A percentile compares a stretch with the other conserved stretches of the same genome.
Conservation (phyloP, 2,329 filamentous ascomycete genomes). For the Hypocreales sp. region DNA sequence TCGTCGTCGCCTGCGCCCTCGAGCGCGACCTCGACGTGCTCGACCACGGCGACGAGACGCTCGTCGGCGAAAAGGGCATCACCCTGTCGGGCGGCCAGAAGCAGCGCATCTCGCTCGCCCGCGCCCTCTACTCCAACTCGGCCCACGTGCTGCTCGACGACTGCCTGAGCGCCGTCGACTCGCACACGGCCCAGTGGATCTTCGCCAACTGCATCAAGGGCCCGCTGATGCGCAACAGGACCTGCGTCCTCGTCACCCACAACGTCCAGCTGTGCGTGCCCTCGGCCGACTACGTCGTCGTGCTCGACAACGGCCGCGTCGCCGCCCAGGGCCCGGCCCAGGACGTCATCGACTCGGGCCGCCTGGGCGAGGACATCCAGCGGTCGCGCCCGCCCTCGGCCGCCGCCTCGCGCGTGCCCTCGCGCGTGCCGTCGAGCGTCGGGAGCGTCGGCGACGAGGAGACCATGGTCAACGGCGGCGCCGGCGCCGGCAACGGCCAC, state of each 20-base stretch:
- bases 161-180: slow-evolving; percentile 90
- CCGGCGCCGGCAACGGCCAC: slow-evolving; percentile 28
- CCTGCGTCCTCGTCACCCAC: slow-evolving; percentile 91
- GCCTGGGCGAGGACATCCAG: slow-evolving; percentile 70
- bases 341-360: slow-evolving; percentile 73
- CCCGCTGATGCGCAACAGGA: slow-evolving; percentile 73
- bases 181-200: slow-evolving; percentile 96
- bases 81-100: slow-evolving; percentile 95
- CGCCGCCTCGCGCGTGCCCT: slow-evolving; percentile 57
- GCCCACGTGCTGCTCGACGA: slow-evolving; percentile 86
- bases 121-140: slow-evolving; percentile 91
- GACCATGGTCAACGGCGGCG: slow-evolving; percentile 34
- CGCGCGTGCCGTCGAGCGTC: slow-evolving; percentile 61
- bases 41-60: slow-evolving; percentile 79
- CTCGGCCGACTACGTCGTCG: slow-evolving; percentile 63
- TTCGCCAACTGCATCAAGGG: slow-evolving; percentile 87
- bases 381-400: slow-evolving; percentile 58
- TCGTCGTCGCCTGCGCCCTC: slow-evolving; percentile 80
- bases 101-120: slow-evolving; percentile 90
- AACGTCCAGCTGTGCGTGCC: slow-evolving; percentile 83
- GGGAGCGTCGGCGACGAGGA: slow-evolving; percentile 54
- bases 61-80: slow-evolving; percentile 95
- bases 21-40: slow-evolving; percentile 86
- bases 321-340: slow-evolving; percentile 59
- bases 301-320: slow-evolving; percentile 77